Percentiles rank a stretch among this genome's conserved stretches.
Conservation (phyloP, 164 flowering plant species). For the Akebia trifoliata region DNA sequence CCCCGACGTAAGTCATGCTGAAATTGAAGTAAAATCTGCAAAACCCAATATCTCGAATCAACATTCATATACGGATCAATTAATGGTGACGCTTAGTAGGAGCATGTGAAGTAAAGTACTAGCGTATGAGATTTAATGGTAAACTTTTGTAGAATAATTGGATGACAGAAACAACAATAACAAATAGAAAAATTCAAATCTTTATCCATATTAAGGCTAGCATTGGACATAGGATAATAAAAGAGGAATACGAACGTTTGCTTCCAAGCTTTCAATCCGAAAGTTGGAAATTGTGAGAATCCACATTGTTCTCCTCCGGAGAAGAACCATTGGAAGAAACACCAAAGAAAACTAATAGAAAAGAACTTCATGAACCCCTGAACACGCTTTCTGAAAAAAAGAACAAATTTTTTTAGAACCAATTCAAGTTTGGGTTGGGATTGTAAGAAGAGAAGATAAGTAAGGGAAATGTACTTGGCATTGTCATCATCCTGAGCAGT, state of each 20-base stretch:
- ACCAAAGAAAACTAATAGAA: constrained; percentile 30
- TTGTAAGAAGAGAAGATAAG: not conserved
- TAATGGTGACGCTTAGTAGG: not conserved
- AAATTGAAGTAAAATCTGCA: constrained; percentile 90
- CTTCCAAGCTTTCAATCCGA: constrained; percentile 60
- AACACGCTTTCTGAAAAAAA: constrained; percentile 41
- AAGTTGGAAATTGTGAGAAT: constrained; percentile 60
- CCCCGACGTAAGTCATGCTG: constrained; percentile 70
- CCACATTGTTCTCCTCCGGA: constrained; percentile 59
- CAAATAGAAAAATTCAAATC: too few species aligned
- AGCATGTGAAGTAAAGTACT: too few species aligned
- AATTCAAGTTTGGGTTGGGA: not conserved
- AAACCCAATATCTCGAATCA: constrained; percentile 10
- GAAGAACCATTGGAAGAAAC: constrained; percentile 42
- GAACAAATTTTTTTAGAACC: not conserved
- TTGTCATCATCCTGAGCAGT: constrained; percentile 44
- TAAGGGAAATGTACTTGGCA: constrained; percentile 45
- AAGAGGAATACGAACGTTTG: constrained; percentile 21
- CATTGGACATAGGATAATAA: not conserved
- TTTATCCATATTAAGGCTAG: too few species aligned
- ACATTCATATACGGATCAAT: not conserved
- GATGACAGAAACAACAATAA: too few species aligned
- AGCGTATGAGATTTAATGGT: too few species aligned
- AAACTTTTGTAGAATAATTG: too few species aligned
- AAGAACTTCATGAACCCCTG: constrained; percentile 26